Conservation (phyloP, 768 basidiomycete species). For the Podaxis sp. region DNA sequence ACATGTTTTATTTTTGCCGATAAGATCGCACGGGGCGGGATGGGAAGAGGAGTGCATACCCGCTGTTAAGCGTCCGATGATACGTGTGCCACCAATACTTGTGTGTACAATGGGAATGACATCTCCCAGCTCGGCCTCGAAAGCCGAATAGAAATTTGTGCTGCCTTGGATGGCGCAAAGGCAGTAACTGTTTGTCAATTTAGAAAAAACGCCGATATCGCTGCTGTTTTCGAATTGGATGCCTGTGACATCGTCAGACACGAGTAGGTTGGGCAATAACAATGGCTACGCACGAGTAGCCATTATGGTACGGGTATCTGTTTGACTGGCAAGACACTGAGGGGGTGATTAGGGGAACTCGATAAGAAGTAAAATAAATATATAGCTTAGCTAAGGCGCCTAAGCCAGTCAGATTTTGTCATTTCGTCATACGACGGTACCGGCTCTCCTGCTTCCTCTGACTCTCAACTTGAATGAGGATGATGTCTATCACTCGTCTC, state of each 20-base stretch:
- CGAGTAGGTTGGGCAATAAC: conserved; percentile 13
- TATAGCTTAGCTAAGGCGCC: conserved; percentile 12
- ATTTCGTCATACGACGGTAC: conserved; percentile 12
- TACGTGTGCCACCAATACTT: conserved; percentile 90
- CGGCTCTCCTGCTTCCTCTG: background rate
- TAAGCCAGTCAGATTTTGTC: conserved; percentile 23
- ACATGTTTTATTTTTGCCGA: conserved; percentile 7
- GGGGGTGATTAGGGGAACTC: background rate
- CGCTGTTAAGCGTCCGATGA: conserved; percentile 89
- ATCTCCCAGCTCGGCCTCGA: conserved; percentile 86
- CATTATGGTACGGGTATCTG: conserved; percentile 29
- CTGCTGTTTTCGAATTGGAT: conserved; percentile 92
- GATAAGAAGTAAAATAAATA: conserved; percentile 5
- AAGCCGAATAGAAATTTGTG: conserved; percentile 97
- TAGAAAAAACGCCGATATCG: conserved; percentile 96
- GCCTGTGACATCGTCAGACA: conserved; percentile 43
- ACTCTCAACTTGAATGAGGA: background rate
- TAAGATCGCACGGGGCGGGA: background rate
- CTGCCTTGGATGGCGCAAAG: conserved; percentile 91
- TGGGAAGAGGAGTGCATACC: conserved; percentile 43
- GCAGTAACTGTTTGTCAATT: conserved; percentile 98
- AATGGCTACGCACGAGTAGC: conserved; percentile 42
- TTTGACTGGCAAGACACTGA: background rate
- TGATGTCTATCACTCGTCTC: conserved; percentile 11
- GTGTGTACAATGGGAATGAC: conserved; percentile 96